Conservation (phyloP, 331 rosid species). For the Stylosanthes scabra region DNA sequence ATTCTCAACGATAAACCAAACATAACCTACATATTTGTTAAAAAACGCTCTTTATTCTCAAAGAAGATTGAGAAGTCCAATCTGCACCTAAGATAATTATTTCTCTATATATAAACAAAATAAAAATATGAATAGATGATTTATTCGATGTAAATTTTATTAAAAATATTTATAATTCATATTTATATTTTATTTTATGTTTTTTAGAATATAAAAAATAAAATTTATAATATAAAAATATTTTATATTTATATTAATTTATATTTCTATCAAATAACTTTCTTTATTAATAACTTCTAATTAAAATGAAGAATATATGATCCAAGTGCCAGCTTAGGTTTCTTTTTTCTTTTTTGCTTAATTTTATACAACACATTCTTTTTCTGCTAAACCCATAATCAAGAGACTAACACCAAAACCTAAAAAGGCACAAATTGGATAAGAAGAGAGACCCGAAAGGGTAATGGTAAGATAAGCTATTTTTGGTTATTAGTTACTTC, state of each 20-base stretch:
- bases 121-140: too few relatives aligned
- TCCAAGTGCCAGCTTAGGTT: not conserved
- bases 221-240: too few relatives aligned
- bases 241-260: too few relatives aligned
- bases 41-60: too few relatives aligned
- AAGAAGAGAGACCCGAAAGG: conserved; percentile 32
- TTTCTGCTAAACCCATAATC: conserved; percentile 45
- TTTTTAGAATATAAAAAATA: not conserved
- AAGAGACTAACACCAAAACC: conserved; percentile 10
- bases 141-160: too few relatives aligned
- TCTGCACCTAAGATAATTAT: too few relatives aligned
- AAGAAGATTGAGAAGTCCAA: too few relatives aligned
- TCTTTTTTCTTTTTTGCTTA: not conserved
- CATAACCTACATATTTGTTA: too few relatives aligned
- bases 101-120: too few relatives aligned
- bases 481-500: not conserved
- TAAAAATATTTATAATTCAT: not conserved
- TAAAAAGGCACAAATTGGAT: conserved; percentile 13
- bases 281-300: too few relatives aligned
- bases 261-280: too few relatives aligned
- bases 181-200: not conserved
- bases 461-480: conserved; percentile 22
- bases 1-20: too few relatives aligned
- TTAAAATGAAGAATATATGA: not conserved
- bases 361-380: not conserved